Conservation (phyloP, 352 stramenopile genomes). For the Globisporangium nunn region DNA sequence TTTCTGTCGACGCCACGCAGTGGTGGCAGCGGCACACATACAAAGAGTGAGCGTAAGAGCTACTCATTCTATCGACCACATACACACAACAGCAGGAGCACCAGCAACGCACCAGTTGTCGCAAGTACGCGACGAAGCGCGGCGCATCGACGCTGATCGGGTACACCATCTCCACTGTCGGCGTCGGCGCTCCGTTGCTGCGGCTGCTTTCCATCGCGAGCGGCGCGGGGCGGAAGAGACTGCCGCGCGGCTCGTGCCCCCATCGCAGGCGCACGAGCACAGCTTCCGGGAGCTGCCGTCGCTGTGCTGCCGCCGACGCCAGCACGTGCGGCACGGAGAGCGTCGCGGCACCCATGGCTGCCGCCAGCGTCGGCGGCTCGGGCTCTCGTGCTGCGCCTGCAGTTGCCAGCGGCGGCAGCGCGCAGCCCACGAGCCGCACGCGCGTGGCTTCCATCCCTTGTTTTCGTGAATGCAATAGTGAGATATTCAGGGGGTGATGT, state of each 20-base stretch:
- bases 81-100: background rate
- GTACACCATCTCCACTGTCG: slow-evolving; percentile 14
- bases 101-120: slow-evolving; percentile 6
- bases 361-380: background rate
- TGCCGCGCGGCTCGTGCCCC: background rate
- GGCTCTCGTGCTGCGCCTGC: background rate
- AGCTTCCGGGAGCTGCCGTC: background rate
- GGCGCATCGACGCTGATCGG: slow-evolving; percentile 6
- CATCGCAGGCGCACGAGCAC: slow-evolving; percentile 1
- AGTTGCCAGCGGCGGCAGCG: background rate
- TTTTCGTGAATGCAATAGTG: background rate
- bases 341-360: background rate
- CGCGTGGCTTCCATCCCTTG: background rate
- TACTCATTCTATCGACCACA: background rate
- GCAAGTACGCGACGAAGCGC: slow-evolving; percentile 13
- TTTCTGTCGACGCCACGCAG: slow-evolving; percentile 10
- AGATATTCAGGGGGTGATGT: no score
- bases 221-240: slow-evolving; percentile 4
- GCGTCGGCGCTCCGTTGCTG: background rate
- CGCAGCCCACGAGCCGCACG: background rate
- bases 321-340: slow-evolving; percentile 3
- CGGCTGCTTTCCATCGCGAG: background rate
- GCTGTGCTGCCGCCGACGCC: background rate
- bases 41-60: background rate
- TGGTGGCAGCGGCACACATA: background rate